Evolutionary conservation across 176 grass and related monocot species (phyloP).

Genomic region (Raddia guianensis): DNA sequence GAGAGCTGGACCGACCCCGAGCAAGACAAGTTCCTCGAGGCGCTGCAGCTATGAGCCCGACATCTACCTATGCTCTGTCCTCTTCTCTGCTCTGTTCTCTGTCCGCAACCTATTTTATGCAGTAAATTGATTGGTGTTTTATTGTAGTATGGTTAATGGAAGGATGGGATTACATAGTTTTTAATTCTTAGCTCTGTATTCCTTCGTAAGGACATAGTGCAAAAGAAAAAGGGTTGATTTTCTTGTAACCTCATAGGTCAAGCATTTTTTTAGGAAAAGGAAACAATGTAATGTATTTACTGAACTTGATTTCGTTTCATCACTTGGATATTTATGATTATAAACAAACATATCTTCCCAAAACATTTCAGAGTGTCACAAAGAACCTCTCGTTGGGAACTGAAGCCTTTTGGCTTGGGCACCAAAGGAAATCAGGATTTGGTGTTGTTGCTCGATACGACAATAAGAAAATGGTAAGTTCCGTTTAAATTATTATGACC

Average conservation of each 20-base stretch:
- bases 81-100: too few relatives aligned
- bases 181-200: not conserved
- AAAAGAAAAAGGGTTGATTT: not conserved
- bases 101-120: too few relatives aligned
- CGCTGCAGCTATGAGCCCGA: too few relatives aligned
- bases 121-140: not conserved
- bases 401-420: slow-evolving; percentile 70
- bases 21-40: too few relatives aligned
- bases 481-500: slow-evolving; percentile 21
- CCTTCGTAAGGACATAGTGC: not conserved
- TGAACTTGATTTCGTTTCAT: not conserved
- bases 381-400: slow-evolving; percentile 77
- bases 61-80: too few relatives aligned
- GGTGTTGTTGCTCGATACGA: slow-evolving; percentile 84
- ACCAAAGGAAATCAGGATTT: slow-evolving; percentile 67
- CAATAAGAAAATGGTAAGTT: slow-evolving; percentile 63
- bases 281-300: not conserved
- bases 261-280: slow-evolving; percentile 8
- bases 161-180: slow-evolving; percentile 1
- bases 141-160: not conserved
- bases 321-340: not conserved
- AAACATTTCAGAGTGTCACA: slow-evolving; percentile 66
- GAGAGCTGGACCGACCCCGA: too few relatives aligned
- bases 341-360: slow-evolving; percentile 17
- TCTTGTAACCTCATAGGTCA: not conserved